Conservation (phyloP, 495 filamentous ascomycete genomes). For the Trichoderma parareesei region DNA sequence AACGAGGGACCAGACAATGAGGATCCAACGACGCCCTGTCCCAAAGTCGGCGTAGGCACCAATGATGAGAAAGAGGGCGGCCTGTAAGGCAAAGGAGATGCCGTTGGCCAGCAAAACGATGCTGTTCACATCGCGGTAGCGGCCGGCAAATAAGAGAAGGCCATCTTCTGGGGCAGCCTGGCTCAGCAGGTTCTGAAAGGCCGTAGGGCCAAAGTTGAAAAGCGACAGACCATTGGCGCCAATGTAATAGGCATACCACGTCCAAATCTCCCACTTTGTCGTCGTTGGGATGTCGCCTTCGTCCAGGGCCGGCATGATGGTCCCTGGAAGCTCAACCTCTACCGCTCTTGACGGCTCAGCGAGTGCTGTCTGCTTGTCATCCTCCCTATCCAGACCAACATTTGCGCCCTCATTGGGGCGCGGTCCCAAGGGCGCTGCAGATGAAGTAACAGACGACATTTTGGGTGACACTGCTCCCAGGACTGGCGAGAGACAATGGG, state of each 20-base stretch:
- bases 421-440: background rate
- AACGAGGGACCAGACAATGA: constrained; percentile 49
- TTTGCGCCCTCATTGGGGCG: background rate
- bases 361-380: background rate
- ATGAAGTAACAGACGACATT: background rate
- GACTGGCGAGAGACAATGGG: background rate
- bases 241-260: constrained; percentile 61
- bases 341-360: background rate
- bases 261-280: constrained; percentile 52
- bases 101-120: constrained; percentile 56
- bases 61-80: constrained; percentile 50
- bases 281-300: constrained; percentile 25
- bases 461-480: background rate
- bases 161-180: constrained; percentile 46
- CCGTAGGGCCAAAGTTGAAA: constrained; percentile 63
- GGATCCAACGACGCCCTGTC: constrained; percentile 52
- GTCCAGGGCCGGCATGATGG: background rate
- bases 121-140: constrained; percentile 46
- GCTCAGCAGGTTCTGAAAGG: constrained; percentile 54
- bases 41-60: constrained; percentile 57
- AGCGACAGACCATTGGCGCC: constrained; percentile 59
- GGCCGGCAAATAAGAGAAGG: constrained; percentile 43
- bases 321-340: constrained; percentile 1
- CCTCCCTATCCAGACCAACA: background rate
- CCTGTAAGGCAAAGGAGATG: constrained; percentile 56